A percentile compares a stretch with the other conserved stretches of the same genome.
Conservation (phyloP, 257 asterid species). For the Thymus quinquecostatus region DNA sequence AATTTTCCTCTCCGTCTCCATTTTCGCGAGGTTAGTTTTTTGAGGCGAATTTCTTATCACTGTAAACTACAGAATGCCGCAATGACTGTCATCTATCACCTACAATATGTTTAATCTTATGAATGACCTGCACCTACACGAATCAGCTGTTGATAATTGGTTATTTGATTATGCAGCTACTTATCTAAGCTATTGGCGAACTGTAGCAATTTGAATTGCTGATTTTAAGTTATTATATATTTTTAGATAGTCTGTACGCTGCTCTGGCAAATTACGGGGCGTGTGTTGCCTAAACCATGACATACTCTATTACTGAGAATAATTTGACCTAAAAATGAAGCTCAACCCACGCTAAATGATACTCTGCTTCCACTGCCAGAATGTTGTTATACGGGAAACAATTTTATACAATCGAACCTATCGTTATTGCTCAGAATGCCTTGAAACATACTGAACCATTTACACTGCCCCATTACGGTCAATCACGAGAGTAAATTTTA, state of each 20-base stretch:
- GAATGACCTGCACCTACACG: not conserved
- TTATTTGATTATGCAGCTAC: not conserved
- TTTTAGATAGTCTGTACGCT: not conserved
- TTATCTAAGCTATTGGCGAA: too few species aligned
- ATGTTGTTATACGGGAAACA: not conserved
- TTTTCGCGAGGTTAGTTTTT: not conserved
- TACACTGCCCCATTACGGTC: not conserved
- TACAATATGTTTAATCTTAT: not conserved
- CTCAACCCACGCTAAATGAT: not conserved
- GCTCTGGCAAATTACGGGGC: not conserved
- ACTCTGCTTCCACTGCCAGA: not conserved
- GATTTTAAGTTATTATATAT: too few species aligned
- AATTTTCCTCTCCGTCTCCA: too few species aligned
- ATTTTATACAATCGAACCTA: not conserved
- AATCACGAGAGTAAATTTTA: constrained; percentile 2
- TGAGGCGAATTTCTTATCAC: not conserved
- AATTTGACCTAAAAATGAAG: not conserved
- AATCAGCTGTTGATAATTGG: not conserved
- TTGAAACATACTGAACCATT: not conserved
- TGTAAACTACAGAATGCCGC: too few species aligned
- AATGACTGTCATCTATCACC: too few species aligned
- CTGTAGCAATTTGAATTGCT: too few species aligned
- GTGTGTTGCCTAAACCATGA: not conserved
- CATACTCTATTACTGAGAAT: not conserved
- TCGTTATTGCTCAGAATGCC: not conserved